Percentiles rank a stretch among this genome's conserved stretches.
Evolutionary conservation across 495 filamentous ascomycete genomes (phyloP).

Genomic region (Penicillium turbatum): DNA sequence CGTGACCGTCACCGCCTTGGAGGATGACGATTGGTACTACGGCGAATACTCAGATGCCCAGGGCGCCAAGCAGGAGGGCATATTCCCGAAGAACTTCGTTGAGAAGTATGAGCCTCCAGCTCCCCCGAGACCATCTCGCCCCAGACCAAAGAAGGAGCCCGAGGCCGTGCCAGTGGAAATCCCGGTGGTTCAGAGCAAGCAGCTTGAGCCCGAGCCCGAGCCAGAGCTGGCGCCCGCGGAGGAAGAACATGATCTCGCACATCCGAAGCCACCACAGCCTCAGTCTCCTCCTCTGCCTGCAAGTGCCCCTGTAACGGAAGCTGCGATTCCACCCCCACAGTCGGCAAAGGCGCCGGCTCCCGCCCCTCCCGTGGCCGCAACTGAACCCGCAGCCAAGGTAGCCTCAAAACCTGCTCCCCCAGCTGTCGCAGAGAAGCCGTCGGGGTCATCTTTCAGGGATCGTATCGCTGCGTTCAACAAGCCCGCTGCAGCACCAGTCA

Average conservation of each 20-base stretch:
- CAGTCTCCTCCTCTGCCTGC: conserved; percentile 22
- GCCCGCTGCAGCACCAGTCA: conserved; percentile 73
- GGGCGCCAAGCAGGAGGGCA: conserved; percentile 74
- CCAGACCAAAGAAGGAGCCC: conserved; percentile 69
- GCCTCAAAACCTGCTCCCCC: conserved; percentile 49
- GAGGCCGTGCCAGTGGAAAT: conserved; percentile 39
- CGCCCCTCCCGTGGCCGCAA: conserved; percentile 23
- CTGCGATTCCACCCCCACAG: conserved; percentile 28
- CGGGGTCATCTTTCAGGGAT: conserved; percentile 75
- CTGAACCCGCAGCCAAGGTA: conserved; percentile 44
- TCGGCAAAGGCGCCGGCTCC: conserved; percentile 23
- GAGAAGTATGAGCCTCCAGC: conserved; percentile 89
- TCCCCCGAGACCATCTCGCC: conserved; percentile 76
- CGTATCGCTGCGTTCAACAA: conserved; percentile 98
- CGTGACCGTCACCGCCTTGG: conserved; percentile 86
- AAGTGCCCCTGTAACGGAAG: conserved; percentile 17
- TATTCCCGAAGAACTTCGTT: conserved; percentile 97
- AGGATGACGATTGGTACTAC: conserved; percentile 92
- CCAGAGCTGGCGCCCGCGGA: conserved; percentile 29
- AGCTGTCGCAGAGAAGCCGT: conserved; percentile 73
- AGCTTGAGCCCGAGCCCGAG: conserved; percentile 37
- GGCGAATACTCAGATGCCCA: conserved; percentile 78
- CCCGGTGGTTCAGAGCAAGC: conserved; percentile 25
- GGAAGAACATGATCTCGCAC: conserved; percentile 27
- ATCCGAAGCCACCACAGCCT: conserved; percentile 42